phyloP scores from a whole-genome alignment of 495 filamentous ascomycete genomes.

The Penicillium crystallinum region DNA sequence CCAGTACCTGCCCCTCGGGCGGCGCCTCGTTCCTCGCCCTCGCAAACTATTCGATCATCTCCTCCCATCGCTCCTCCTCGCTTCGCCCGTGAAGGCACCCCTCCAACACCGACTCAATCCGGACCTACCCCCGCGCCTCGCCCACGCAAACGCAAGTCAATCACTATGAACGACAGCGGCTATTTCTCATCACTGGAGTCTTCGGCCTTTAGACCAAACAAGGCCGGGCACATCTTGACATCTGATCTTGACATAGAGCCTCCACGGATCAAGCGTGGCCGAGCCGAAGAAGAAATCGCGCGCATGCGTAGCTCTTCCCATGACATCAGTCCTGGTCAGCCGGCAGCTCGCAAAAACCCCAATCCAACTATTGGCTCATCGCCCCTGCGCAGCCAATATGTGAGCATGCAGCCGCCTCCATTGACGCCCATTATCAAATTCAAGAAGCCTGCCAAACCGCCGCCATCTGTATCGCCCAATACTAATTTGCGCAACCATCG shows the following conservation, averaged over 20 bases:
- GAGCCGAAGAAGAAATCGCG: slow-evolving; percentile 93
- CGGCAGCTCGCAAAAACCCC: slow-evolving; percentile 39
- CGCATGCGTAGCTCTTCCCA: slow-evolving; percentile 88
- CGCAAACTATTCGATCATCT: slow-evolving; percentile 74
- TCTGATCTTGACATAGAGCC: slow-evolving; percentile 69
- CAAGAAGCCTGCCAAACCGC: slow-evolving; percentile 73
- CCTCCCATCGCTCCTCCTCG: slow-evolving; percentile 69
- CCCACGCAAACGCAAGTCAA: slow-evolving; percentile 65
- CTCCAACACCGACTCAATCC: slow-evolving; percentile 62
- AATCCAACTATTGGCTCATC: slow-evolving; percentile 51
- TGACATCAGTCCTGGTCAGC: slow-evolving; percentile 75
- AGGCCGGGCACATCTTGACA: slow-evolving; percentile 54
- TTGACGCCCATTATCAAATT: slow-evolving; percentile 85
- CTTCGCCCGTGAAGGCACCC: slow-evolving; percentile 63
- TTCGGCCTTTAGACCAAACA: slow-evolving; percentile 71
- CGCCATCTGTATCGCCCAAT: slow-evolving; percentile 85
- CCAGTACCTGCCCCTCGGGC: slow-evolving; percentile 28
- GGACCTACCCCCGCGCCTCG: slow-evolving; percentile 49
- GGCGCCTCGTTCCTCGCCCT: slow-evolving; percentile 52
- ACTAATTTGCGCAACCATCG: slow-evolving; percentile 93
- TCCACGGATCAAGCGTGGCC: slow-evolving; percentile 75
- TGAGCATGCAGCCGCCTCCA: slow-evolving; percentile 65
- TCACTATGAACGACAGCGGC: slow-evolving; percentile 85
- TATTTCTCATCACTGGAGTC: slow-evolving; percentile 98
- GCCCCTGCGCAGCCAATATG: slow-evolving; percentile 50